Percentiles rank a stretch among this genome's conserved stretches.
Evolutionary conservation across 2,329 filamentous ascomycete genomes (phyloP).

Genomic region (Thelonectria blattea): DNA sequence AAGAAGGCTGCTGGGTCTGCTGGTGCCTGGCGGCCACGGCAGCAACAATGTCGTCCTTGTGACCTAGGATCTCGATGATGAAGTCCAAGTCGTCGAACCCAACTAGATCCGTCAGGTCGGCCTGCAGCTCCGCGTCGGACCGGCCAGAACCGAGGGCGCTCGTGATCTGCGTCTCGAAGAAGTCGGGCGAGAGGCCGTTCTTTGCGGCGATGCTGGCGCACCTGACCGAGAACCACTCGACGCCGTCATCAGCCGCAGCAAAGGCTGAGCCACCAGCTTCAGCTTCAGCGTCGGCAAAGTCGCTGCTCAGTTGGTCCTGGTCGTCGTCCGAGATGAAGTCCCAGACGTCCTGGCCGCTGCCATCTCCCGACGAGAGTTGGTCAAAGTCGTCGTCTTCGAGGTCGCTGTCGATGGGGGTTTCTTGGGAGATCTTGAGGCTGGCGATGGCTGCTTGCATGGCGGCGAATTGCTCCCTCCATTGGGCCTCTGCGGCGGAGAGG

Average conservation of each 20-base stretch:
- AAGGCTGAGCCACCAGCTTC: conserved; percentile 37
- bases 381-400: conserved; percentile 70
- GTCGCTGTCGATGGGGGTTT: conserved; percentile 49
- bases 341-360: conserved; percentile 84
- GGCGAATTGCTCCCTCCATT: conserved; percentile 86
- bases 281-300: conserved; percentile 58
- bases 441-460: conserved; percentile 88
- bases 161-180: conserved; percentile 79
- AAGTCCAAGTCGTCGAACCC: conserved; percentile 95
- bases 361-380: conserved; percentile 61
- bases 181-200: conserved; percentile 69
- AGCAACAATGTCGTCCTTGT: conserved; percentile 71
- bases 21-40: conserved; percentile 45
- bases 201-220: conserved; percentile 72
- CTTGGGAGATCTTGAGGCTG: conserved; percentile 63
- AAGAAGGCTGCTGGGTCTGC: conserved; percentile 43
- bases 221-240: conserved; percentile 73
- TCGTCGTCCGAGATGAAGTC: conserved; percentile 83
- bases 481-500: conserved; percentile 52
- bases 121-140: conserved; percentile 87
- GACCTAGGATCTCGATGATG: conserved; percentile 85
- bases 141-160: conserved; percentile 72
- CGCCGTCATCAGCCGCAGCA: conserved; percentile 53
- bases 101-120: conserved; percentile 84
- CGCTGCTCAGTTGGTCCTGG: conserved; percentile 69